Percentiles rank a stretch among this genome's conserved stretches.
Evolutionary conservation across 164 flowering plant species (phyloP).

Genomic region (Santalum album): DNA sequence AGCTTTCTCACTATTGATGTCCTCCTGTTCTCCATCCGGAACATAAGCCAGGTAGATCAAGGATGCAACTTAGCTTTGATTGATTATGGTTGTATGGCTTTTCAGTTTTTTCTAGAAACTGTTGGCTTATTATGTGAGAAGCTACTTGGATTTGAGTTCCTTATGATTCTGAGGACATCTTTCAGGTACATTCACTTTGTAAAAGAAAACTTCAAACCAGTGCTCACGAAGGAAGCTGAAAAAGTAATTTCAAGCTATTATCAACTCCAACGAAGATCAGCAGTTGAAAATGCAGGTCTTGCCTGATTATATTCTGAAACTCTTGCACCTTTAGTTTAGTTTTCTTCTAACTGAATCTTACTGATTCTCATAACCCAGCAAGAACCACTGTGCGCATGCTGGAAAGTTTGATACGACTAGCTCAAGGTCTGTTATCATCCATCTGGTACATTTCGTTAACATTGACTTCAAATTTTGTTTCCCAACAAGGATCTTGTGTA

Average conservation of each 20-base stretch:
- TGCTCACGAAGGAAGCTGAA: conserved; percentile 87
- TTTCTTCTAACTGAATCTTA: background rate
- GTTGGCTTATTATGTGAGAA: too few species aligned
- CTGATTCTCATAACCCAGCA: conserved; percentile 37
- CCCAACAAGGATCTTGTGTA: conserved; percentile 1
- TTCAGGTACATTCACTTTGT: conserved; percentile 81
- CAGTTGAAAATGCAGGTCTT: conserved; percentile 77
- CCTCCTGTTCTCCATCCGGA: too few species aligned
- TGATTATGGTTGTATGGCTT: too few species aligned
- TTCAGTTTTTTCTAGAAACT: too few species aligned
- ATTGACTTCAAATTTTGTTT: background rate
- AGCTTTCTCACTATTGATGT: too few species aligned
- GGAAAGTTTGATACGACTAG: conserved; percentile 89
- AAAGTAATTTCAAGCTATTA: conserved; percentile 83
- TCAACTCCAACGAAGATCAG: conserved; percentile 93
- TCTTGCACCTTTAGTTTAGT: background rate
- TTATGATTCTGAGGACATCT: background rate
- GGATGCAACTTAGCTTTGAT: too few species aligned
- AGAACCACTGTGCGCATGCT: conserved; percentile 97
- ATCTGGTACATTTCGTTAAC: background rate
- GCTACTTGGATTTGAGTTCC: background rate
- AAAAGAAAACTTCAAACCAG: conserved; percentile 66
- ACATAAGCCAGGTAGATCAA: too few species aligned
- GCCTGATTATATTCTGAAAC: background rate
- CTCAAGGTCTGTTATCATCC: conserved; percentile 54